Conservation (phyloP, 1,284 basidiomycete species). For the Macrocystidia cucumis region DNA sequence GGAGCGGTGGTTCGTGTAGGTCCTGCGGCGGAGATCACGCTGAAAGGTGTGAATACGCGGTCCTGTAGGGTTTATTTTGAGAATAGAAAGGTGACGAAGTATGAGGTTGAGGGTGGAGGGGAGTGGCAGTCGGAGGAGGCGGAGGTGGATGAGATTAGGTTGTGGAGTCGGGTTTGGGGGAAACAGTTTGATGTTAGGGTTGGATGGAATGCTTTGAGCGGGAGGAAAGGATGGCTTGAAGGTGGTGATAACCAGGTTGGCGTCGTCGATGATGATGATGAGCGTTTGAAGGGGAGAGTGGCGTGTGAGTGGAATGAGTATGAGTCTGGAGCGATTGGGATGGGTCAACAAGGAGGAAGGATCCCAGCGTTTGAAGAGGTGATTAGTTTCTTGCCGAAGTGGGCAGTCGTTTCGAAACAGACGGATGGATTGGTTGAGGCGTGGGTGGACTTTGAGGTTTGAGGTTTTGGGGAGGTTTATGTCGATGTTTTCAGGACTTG, state of each 20-base stretch:
- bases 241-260: no score
- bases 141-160: conserved; percentile 26
- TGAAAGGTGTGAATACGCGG: conserved; percentile 55
- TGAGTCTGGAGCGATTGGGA: conserved; percentile 44
- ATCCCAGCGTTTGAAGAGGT: conserved; percentile 73
- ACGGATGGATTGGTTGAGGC: conserved; percentile 58
- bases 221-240: no score
- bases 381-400: conserved; percentile 56
- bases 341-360: conserved; percentile 24
- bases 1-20: no score
- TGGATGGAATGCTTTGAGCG: conserved; percentile 26
- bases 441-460: conserved; percentile 34
- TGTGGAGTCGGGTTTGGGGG: conserved; percentile 71
- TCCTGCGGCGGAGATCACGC: conserved; percentile 34
- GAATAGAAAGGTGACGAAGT: conserved; percentile 31
- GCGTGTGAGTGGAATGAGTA: conserved; percentile 70
- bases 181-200: conserved; percentile 49
- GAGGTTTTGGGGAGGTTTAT: no score
- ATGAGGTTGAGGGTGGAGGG: conserved; percentile 19
- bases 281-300: conserved; percentile 37
- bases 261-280: no score
- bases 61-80: conserved; percentile 58
- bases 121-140: conserved; percentile 31
- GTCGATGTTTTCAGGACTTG: no score
- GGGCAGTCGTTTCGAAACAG: conserved; percentile 57